A percentile compares a stretch with the other conserved stretches of the same genome.
These are phyloP conservation scores for Isabelozyma pseudorhagii DNA, from an alignment of 805 yeast genomes.

Conservation along the genomic window DNA sequence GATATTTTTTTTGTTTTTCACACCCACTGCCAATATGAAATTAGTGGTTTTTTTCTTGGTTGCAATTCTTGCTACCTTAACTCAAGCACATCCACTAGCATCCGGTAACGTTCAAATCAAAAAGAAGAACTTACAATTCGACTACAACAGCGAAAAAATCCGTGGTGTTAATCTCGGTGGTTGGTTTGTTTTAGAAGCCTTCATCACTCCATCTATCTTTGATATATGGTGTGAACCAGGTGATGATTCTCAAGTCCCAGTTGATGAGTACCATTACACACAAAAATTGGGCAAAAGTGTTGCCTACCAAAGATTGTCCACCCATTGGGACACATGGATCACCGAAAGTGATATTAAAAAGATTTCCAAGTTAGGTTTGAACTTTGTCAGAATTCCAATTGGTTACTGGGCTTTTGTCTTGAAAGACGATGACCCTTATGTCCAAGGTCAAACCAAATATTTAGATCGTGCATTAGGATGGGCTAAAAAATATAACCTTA, in stretches of 20 bases:
- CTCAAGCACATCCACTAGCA: background rate
- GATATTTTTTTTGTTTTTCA: background rate
- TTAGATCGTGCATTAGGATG: slow-evolving; percentile 76
- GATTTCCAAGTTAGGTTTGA: slow-evolving; percentile 65
- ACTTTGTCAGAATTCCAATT: slow-evolving; percentile 84
- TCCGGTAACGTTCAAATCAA: slow-evolving; percentile 9
- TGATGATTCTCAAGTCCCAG: slow-evolving; percentile 49
- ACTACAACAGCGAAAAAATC: slow-evolving; percentile 35
- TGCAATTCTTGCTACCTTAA: background rate
- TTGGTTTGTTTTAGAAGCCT: slow-evolving; percentile 87
- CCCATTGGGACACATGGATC: slow-evolving; percentile 80
- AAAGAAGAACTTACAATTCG: slow-evolving; percentile 22
- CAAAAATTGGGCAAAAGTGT: slow-evolving; percentile 57
- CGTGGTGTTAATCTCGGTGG: slow-evolving; percentile 85
- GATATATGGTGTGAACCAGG: slow-evolving; percentile 38
- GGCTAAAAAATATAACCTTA: slow-evolving; percentile 59
- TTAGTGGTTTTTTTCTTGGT: background rate
- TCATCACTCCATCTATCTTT: slow-evolving; percentile 77
- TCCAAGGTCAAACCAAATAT: slow-evolving; percentile 72
- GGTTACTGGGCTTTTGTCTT: slow-evolving; percentile 90
- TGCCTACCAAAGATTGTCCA: slow-evolving; percentile 48
- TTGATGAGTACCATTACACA: slow-evolving; percentile 78
- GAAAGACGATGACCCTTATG: slow-evolving; percentile 74
- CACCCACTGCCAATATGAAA: background rate
- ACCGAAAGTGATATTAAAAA: slow-evolving; percentile 66